Evolutionary conservation across 2,329 filamentous ascomycete genomes (phyloP), one percentile per base, ranked within the genome.

Genomic region (Monilinia polystroma): DNA sequence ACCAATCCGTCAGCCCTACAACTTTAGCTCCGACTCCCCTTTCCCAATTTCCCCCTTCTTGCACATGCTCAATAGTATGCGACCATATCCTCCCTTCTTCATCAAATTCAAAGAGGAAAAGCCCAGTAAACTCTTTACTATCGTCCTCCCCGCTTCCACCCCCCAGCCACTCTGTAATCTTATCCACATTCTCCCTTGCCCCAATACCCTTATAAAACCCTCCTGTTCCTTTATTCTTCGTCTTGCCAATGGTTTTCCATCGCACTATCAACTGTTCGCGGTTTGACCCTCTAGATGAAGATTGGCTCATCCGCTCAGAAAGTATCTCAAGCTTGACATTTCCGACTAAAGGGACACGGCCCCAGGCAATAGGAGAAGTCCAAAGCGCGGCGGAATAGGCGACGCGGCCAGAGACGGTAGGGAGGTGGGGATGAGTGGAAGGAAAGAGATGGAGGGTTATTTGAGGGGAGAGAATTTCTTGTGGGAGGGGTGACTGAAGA

Each of bases 71-170:
- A 74, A 99, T 98, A 0, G 92, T 96, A 78, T 98, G 95, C 72
- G 87, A 92, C 58, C 90, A 79, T 47, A 99, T 87, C 70, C 92
- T 84, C 1, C 95, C 95, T 73, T 96, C 85, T 57, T 87, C 83
- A 75, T 98, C 95, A 76, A 99, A 99, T 71, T 96, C 92, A 77
- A 99, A 99, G 68, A 97, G 89, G 78, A 98, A 99, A 14, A 98
- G 79, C 0, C 95, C 95, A 1, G 88, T 91, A 73, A 98, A 98
- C 75, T 93, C 90, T 74, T 91, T 89, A 68, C 85, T 85, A 60
- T 86, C 84, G 66, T 86, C 84, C 71, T 82, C 78, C 23, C 84
- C 81, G 62, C 85, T 73, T 75, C 79, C 70, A 78, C 78, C 70
- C 79, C 80, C 69, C 73, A 77, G 60, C 72, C 73, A 84, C 51